Base-by-base conservation (phyloP, 1,284 basidiomycete species). In the Cystobasidium slooffiae region DNA sequence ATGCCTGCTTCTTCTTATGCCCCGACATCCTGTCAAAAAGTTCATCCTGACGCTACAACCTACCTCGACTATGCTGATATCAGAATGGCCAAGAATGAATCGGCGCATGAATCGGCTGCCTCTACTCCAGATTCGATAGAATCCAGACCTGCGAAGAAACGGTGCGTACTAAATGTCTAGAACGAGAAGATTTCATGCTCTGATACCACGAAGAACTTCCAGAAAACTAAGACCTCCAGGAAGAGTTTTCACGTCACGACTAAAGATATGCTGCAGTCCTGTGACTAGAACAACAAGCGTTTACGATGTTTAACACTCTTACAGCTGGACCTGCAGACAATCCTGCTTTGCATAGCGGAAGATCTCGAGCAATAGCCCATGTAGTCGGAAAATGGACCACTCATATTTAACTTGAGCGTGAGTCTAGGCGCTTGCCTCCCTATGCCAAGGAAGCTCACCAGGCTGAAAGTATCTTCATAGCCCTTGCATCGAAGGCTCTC, bases 361-460 rank as follows among this genome's bases (percentile, higher is more conserved):
- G 92, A n/a, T 84, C 84, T 65, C 87, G 92, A n/a, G 84, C 87
- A 0, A 84, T 83, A 0, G 90, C 91, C 0, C 90, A 92, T 79
- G 87, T 91, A 12, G 90, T 91, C 39, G 92, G 92, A 0, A 90
- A 92, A 80, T 93, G 87, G 80, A 87, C 89, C 0, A 85, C 89
- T 16, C 88, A 92, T 82, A 86, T 93, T 72, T 93, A 90, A 80
- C 84, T 91, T 22, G 77, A 79, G 51, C 68, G 80, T 77, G 41
- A 12, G 77, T 75, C 10, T n/a, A n/a, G n/a, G n/a, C n/a, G n/a
- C n/a, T n/a, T n/a, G n/a, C n/a, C n/a, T n/a, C n/a, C n/a, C n/a
- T n/a, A n/a, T n/a, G n/a, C n/a, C n/a, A n/a, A n/a, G n/a, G 46
- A 47, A 47, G 46, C 46, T 18, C 9, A 24, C 4, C 37, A 64